These are phyloP conservation scores for Conringia planisiliqua DNA, from an alignment of 345 rosid genomes.

Conservation along the genomic window DNA sequence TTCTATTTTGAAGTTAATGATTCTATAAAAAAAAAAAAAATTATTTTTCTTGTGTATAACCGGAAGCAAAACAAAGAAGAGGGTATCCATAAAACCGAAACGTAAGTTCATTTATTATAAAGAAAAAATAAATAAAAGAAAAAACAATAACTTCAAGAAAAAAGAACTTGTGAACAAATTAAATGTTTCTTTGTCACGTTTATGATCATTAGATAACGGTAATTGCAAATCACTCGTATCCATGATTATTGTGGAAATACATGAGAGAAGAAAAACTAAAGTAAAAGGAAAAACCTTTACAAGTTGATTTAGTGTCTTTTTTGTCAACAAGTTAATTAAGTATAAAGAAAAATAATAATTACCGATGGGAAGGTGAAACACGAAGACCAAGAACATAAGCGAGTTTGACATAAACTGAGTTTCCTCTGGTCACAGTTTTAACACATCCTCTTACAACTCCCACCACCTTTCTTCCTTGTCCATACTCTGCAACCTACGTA, in stretches of 20 bases:
- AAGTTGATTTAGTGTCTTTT: not conserved
- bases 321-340: not conserved
- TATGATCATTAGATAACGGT: slow-evolving; percentile 12
- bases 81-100: not conserved
- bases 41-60: not conserved
- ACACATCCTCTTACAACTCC: slow-evolving; percentile 71
- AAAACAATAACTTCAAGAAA: not conserved
- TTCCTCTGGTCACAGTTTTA: slow-evolving; percentile 56
- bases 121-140: not conserved
- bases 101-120: not conserved
- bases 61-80: not conserved
- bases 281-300: not conserved
- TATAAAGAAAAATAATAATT: not conserved
- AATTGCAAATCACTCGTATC: not conserved
- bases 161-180: slow-evolving; percentile 15
- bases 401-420: slow-evolving; percentile 40
- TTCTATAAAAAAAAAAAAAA: not conserved
- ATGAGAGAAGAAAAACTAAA: not conserved
- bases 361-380: slow-evolving; percentile 70
- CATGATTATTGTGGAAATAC: slow-evolving; percentile 1
- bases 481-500: slow-evolving; percentile 67
- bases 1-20: slow-evolving; percentile 1
- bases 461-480: slow-evolving; percentile 47
- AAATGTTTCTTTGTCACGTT: slow-evolving; percentile 8
- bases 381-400: slow-evolving; percentile 70